These are phyloP conservation scores for Erodium texanum DNA, from an alignment of 441 rosid species.

Conservation along the genomic window DNA sequence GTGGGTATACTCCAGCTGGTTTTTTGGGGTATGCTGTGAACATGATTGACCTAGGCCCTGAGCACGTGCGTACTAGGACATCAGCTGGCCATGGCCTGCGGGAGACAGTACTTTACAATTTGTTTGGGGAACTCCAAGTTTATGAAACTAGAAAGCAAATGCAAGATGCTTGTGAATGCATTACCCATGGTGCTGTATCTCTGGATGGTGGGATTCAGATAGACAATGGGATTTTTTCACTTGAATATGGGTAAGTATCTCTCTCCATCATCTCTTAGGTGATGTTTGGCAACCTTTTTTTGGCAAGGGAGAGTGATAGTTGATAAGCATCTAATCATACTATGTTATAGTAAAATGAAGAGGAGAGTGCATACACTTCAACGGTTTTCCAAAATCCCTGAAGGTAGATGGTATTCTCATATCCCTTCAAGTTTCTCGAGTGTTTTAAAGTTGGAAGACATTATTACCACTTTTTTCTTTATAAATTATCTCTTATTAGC, in stretches of 20 bases:
- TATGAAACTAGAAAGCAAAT: slow-evolving; percentile 41
- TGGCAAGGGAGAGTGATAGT: too few relatives aligned
- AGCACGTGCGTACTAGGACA: slow-evolving; percentile 21
- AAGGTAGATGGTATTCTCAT: too few relatives aligned
- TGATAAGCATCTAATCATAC: too few relatives aligned
- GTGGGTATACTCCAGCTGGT: slow-evolving; percentile 37
- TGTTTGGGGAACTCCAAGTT: slow-evolving; percentile 49
- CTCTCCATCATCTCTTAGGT: background rate
- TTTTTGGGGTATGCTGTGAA: slow-evolving; percentile 64
- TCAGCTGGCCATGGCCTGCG: slow-evolving; percentile 39
- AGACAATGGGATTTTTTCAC: slow-evolving; percentile 33
- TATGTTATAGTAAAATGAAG: too few relatives aligned
- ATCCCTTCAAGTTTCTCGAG: too few relatives aligned
- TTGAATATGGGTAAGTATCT: slow-evolving; percentile 34
- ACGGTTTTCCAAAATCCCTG: too few relatives aligned
- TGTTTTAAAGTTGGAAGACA: too few relatives aligned
- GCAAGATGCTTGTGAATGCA: slow-evolving; percentile 29
- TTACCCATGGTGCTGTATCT: slow-evolving; percentile 40
- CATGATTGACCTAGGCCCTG: slow-evolving; percentile 32
- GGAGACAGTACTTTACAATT: slow-evolving; percentile 44
- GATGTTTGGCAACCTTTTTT: too few relatives aligned
- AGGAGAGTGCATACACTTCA: too few relatives aligned
- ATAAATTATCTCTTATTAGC: too few relatives aligned
- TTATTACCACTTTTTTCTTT: too few relatives aligned
- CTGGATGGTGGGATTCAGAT: slow-evolving; percentile 53